These are phyloP conservation scores for Mucor indicus DNA, from an alignment of 371 early-diverging fungal genomes.

Conservation along the genomic window DNA sequence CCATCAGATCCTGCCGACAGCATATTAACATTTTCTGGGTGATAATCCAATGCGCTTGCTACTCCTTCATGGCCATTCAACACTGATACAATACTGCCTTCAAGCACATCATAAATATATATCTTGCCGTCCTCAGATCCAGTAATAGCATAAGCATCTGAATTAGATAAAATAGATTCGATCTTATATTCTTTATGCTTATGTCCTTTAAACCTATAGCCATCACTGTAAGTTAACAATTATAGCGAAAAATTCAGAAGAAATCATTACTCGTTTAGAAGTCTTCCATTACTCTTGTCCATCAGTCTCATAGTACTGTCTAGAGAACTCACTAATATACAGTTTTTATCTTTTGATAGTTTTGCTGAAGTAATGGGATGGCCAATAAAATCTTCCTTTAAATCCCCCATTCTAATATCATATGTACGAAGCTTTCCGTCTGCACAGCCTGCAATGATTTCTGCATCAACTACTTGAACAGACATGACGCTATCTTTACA, in stretches of 20 bases:
- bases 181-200: conserved; percentile 74
- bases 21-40: conserved; percentile 41
- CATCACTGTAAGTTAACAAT: background rate
- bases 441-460: conserved; percentile 82
- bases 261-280: conserved; percentile 66
- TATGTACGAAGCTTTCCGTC: conserved; percentile 83
- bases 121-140: conserved; percentile 92
- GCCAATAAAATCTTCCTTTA: conserved; percentile 71
- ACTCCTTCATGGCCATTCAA: conserved; percentile 34
- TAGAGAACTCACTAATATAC: conserved; percentile 71
- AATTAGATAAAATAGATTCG: conserved; percentile 62
- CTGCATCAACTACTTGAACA: conserved; percentile 62
- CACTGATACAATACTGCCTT: conserved; percentile 35
- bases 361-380: conserved; percentile 78
- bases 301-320: conserved; percentile 79
- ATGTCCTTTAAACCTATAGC: conserved; percentile 74
- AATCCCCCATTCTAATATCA: conserved; percentile 77
- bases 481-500: conserved; percentile 87
- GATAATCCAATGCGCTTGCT: conserved; percentile 39
- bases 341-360: conserved; percentile 73
- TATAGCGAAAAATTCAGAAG: too few relatives aligned
- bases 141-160: conserved; percentile 76
- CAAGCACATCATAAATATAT: conserved; percentile 81
- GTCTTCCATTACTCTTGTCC: conserved; percentile 74
- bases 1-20: conserved; percentile 60